A percentile compares a stretch with the other conserved stretches of the same genome.
Conservation (phyloP, 1,139 yeast genomes). For the Saccharomyces pastorianus region DNA sequence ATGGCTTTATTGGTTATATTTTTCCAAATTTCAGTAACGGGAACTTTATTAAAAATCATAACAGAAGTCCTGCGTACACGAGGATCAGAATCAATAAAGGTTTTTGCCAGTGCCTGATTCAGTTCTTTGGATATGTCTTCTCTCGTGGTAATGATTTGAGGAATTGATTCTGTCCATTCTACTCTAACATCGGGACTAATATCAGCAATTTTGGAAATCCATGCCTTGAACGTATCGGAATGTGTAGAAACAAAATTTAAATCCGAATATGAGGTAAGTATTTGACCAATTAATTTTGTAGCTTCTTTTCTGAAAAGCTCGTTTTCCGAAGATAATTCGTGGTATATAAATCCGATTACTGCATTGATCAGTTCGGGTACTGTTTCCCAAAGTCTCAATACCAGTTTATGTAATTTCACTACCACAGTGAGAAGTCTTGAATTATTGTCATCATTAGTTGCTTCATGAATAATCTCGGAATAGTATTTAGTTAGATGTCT, state of each 20-base stretch:
- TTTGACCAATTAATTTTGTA: conserved; percentile 63
- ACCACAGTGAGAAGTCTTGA: conserved; percentile 36
- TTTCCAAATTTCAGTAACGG: conserved; percentile 37
- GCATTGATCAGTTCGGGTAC: conserved; percentile 70
- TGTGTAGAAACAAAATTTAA: conserved; percentile 55
- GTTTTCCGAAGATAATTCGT: conserved; percentile 69
- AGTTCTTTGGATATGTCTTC: conserved; percentile 47
- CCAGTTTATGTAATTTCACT: conserved; percentile 52
- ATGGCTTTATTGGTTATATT: conserved; percentile 42
- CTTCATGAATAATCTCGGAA: conserved; percentile 62
- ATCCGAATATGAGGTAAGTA: conserved; percentile 46
- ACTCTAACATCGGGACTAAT: conserved; percentile 54
- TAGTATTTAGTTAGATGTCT: conserved; percentile 73
- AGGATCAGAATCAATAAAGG: conserved; percentile 70
- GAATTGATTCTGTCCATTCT: conserved; percentile 59
- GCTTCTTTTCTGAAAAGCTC: conserved; percentile 57
- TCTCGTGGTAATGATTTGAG: conserved; percentile 39
- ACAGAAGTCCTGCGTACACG: conserved; percentile 62
- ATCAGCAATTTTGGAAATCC: conserved; percentile 74
- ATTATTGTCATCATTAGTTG: conserved; percentile 29
- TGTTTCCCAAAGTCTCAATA: conserved; percentile 65
- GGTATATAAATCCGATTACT: conserved; percentile 72
- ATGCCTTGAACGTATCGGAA: conserved; percentile 54
- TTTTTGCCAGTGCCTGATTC: conserved; percentile 52
- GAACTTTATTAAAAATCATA: conserved; percentile 37